Evolutionary conservation across 75 land plant species (phyloP).

Genomic region (Sequoia sempervirens): DNA sequence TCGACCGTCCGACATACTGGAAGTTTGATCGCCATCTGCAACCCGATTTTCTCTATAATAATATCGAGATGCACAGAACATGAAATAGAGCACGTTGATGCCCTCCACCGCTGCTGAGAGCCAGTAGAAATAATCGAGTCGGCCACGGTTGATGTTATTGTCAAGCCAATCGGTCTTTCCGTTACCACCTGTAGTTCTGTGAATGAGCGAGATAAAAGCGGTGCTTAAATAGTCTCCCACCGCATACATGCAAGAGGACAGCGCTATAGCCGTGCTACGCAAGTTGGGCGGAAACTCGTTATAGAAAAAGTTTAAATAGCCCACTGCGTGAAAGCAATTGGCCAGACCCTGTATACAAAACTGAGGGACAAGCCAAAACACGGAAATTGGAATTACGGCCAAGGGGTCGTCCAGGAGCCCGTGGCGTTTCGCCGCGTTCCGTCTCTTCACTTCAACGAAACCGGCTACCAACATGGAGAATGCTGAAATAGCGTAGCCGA

Average conservation of each 20-base stretch:
- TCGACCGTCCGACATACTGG: too few species aligned
- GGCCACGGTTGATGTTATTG: neutral
- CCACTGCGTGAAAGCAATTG: constrained; percentile 7
- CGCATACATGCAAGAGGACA: constrained; percentile 10
- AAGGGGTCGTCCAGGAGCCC: constrained; percentile 13
- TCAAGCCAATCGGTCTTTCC: constrained; percentile 7
- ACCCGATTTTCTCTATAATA: neutral
- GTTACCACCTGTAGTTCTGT: neutral
- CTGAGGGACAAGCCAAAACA: constrained; percentile 23
- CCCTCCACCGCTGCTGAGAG: neutral
- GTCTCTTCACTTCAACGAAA: constrained; percentile 12
- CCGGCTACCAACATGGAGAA: constrained; percentile 6
- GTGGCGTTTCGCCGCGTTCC: constrained; percentile 11
- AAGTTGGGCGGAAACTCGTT: constrained; percentile 17
- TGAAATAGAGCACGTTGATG: neutral
- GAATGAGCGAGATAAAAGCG: neutral
- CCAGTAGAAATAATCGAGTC: neutral
- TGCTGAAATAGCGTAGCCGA: constrained; percentile 1
- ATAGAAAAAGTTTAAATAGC: constrained; percentile 21
- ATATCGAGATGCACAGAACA: neutral
- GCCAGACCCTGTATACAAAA: constrained; percentile 12
- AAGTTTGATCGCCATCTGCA: neutral
- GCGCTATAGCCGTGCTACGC: constrained; percentile 19
- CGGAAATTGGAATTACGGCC: constrained; percentile 7
- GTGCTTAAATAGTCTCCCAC: constrained; percentile 11